Percentiles rank a stretch among this genome's conserved stretches.
These are phyloP conservation scores for Euclidium syriacum DNA, from an alignment of 345 rosid species.

Conservation along the genomic window DNA sequence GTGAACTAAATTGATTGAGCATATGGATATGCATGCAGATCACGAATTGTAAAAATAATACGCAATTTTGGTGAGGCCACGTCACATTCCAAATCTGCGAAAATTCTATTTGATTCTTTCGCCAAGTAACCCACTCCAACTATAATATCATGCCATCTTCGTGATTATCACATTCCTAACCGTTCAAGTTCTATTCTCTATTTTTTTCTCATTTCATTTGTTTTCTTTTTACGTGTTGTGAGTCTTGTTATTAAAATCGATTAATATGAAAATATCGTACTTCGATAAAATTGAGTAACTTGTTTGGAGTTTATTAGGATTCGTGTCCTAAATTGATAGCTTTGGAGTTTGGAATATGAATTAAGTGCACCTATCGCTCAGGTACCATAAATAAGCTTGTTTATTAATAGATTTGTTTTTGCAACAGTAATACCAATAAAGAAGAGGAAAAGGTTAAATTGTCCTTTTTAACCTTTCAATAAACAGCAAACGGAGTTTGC, in stretches of 20 bases:
- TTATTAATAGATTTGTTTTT: too few species aligned
- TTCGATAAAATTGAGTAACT: not conserved
- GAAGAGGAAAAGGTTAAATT: constrained; percentile 5
- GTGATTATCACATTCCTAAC: constrained; percentile 24
- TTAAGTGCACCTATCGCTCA: not conserved
- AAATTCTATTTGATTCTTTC: constrained; percentile 26
- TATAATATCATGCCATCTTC: constrained; percentile 35
- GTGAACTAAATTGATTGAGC: not conserved
- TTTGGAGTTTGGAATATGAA: constrained; percentile 22
- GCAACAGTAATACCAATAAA: too few species aligned
- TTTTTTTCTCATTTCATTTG: not conserved
- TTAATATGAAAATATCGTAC: not conserved
- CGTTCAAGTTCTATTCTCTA: constrained; percentile 11
- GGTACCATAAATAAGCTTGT: constrained; percentile 8
- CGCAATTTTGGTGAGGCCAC: not conserved
- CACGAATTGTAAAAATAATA: constrained; percentile 5
- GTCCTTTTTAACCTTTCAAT: constrained; percentile 9
- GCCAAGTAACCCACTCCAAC: constrained; percentile 32
- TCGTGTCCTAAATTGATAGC: constrained; percentile 19
- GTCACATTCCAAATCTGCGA: constrained; percentile 19
- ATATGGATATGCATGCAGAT: not conserved
- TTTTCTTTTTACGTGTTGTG: not conserved
- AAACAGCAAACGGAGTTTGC: constrained; percentile 17
- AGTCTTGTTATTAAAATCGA: not conserved
- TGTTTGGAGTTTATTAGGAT: constrained; percentile 21